A percentile compares a stretch with the other conserved stretches of the same genome.
phyloP scores from a whole-genome alignment of 2,329 filamentous ascomycete species.

The Didymella keratinophila region DNA sequence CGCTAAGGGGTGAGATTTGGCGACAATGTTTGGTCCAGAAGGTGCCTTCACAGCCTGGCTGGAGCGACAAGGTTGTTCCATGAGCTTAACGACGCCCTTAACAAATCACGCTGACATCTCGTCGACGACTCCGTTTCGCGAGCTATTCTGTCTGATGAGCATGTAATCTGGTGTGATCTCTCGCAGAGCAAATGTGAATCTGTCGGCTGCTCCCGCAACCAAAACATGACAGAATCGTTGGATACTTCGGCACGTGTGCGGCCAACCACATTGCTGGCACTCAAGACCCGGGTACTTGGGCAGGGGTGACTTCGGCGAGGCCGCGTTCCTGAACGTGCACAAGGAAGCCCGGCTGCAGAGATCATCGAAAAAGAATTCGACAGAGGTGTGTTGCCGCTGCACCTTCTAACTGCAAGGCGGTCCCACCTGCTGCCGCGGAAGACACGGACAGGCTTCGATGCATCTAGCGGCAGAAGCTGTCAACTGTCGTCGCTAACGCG shows the following conservation, averaged over 20 bases:
- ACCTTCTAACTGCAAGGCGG: conserved; percentile 4
- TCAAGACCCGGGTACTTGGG: conserved; percentile 36
- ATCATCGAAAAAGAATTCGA: conserved; percentile 28
- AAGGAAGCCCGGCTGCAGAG: conserved; percentile 27
- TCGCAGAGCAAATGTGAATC: conserved; percentile 14
- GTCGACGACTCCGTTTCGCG: background rate
- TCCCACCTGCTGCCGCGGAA: conserved; percentile 19
- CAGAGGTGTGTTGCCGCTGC: conserved; percentile 11
- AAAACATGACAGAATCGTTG: conserved; percentile 28
- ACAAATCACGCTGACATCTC: conserved; percentile 5
- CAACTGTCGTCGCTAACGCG: conserved; percentile 18
- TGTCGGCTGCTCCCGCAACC: conserved; percentile 42
- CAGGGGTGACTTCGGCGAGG: conserved; percentile 34
- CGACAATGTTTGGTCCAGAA: conserved; percentile 19
- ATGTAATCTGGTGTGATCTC: conserved; percentile 1
- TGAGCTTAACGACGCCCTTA: conserved; percentile 6
- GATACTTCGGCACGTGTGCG: conserved; percentile 25
- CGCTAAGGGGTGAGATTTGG: conserved; percentile 19
- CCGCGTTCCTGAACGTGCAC: conserved; percentile 40
- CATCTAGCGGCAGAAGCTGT: conserved; percentile 28
- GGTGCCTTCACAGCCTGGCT: conserved; percentile 5
- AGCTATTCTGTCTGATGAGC: background rate
- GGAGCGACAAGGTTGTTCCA: conserved; percentile 18
- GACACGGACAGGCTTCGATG: conserved; percentile 26
- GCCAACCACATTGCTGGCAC: conserved; percentile 34